Percentiles rank a stretch among this genome's conserved stretches.
Evolutionary conservation across 805 yeast species (phyloP).

Genomic region (Yarrowia sp.): DNA sequence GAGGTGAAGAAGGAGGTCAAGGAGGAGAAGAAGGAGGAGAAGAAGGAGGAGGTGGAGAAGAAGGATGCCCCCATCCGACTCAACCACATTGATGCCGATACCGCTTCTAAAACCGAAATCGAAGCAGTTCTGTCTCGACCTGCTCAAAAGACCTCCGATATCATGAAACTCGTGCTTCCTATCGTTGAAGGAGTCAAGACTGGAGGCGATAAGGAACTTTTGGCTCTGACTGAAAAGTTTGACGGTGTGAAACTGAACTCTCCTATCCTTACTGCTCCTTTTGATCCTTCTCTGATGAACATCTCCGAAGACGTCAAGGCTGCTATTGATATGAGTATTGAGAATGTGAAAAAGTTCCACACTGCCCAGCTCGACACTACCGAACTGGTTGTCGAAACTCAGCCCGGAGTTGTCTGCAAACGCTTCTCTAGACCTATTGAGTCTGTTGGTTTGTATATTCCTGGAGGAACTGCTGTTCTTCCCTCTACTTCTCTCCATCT

Average conservation of each 20-base stretch:
- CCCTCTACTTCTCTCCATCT: conserved; percentile 98
- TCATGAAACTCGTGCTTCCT: conserved; percentile 89
- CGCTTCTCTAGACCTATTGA: conserved; percentile 95
- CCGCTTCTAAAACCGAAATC: conserved; percentile 48
- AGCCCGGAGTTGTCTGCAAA: conserved; percentile 91
- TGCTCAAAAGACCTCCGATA: conserved; percentile 89
- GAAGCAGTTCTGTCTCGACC: conserved; percentile 78
- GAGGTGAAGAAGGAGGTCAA: conserved; percentile 30
- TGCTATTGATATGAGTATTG: conserved; percentile 87
- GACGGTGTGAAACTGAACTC: conserved; percentile 72
- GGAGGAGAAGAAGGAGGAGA: conserved; percentile 27
- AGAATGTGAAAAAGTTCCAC: conserved; percentile 88
- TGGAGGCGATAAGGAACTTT: conserved; percentile 80
- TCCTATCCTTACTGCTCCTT: conserved; percentile 86
- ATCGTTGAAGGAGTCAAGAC: conserved; percentile 73
- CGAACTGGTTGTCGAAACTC: conserved; percentile 80
- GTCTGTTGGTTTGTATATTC: conserved; percentile 91
- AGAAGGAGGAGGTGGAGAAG: conserved; percentile 25
- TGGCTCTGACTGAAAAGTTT: conserved; percentile 88
- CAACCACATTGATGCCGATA: conserved; percentile 48
- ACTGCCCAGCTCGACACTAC: conserved; percentile 74
- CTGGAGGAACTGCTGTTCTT: conserved; percentile 98
- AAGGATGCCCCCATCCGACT: conserved; percentile 44
- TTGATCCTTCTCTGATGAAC: conserved; percentile 71
- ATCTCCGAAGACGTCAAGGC: conserved; percentile 69